These are phyloP conservation scores for Aspergillus hortae DNA, from an alignment of 2,329 filamentous ascomycete genomes.

Conservation along the genomic window DNA sequence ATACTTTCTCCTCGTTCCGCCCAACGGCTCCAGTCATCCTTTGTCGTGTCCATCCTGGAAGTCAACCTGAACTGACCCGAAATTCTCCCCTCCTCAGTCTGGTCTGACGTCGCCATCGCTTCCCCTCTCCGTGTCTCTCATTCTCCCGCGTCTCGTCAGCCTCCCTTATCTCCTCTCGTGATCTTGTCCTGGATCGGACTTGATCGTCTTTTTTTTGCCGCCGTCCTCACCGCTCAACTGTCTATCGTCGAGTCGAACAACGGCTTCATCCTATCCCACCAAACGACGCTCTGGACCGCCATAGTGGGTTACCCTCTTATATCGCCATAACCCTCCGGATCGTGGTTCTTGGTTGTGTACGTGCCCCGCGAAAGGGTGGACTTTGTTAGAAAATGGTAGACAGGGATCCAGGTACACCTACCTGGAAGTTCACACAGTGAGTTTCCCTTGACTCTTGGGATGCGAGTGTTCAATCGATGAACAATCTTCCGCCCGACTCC, in stretches of 20 bases:
- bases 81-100: conserved; percentile 13
- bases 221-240: conserved; percentile 6
- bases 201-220: conserved; percentile 7
- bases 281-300: not conserved
- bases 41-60: conserved; percentile 17
- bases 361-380: conserved; percentile 30
- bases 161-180: conserved; percentile 14
- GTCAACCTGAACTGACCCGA: conserved; percentile 11
- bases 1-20: conserved; percentile 10
- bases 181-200: conserved; percentile 10
- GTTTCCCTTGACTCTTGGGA: conserved; percentile 36
- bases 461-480: conserved; percentile 1
- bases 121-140: conserved; percentile 11
- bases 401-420: conserved; percentile 88
- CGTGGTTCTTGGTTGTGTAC: conserved; percentile 12
- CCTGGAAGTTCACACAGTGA: conserved; percentile 99
- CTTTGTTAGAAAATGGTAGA: conserved; percentile 77
- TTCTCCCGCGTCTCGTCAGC: conserved; percentile 7
- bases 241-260: conserved; percentile 1
- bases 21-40: conserved; percentile 22
- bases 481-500: not conserved
- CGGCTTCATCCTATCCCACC: not conserved
- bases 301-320: not conserved
- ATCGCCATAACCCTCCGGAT: conserved; percentile 5
- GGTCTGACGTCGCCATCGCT: conserved; percentile 18